Percentiles rank a stretch among this genome's conserved stretches.
phyloP scores from a whole-genome alignment of 129 eudicot species.

The Chrysanthemum makinoi region DNA sequence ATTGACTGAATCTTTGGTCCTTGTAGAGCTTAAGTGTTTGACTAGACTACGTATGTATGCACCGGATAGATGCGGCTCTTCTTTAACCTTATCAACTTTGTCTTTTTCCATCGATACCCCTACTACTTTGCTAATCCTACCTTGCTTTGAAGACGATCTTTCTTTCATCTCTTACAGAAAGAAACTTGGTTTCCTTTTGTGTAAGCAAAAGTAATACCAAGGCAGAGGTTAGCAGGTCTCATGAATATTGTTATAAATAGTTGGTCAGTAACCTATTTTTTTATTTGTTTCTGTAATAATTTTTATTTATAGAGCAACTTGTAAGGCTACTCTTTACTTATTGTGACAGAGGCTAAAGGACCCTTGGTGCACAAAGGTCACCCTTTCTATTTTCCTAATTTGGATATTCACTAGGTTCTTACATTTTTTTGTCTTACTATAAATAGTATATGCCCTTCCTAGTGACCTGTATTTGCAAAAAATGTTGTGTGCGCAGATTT shows the following conservation, averaged over 20 bases:
- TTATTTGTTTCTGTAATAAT: constrained; percentile 16
- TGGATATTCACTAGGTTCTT: constrained; percentile 45
- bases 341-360: not conserved
- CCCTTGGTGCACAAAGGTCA: not conserved
- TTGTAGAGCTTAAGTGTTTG: constrained; percentile 60
- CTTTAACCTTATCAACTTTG: constrained; percentile 33
- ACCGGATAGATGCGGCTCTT: constrained; percentile 71
- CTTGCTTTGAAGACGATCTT: constrained; percentile 49
- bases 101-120: constrained; percentile 38
- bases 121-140: constrained; percentile 22
- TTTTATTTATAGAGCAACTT: not conserved
- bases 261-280: constrained; percentile 32
- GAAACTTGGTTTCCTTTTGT: constrained; percentile 35
- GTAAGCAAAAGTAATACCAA: constrained; percentile 38
- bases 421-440: constrained; percentile 6
- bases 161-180: constrained; percentile 43
- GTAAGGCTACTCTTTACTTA: too few species aligned
- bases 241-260: constrained; percentile 60
- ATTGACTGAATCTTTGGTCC: constrained; percentile 40
- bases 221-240: constrained; percentile 44
- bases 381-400: constrained; percentile 27
- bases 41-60: constrained; percentile 81
- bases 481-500: not conserved
- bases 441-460: constrained; percentile 14
- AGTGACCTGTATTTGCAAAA: constrained; percentile 8